These are phyloP conservation scores for Aspergillus conjunctus DNA, from an alignment of 495 filamentous ascomycete species.

Conservation along the genomic window DNA sequence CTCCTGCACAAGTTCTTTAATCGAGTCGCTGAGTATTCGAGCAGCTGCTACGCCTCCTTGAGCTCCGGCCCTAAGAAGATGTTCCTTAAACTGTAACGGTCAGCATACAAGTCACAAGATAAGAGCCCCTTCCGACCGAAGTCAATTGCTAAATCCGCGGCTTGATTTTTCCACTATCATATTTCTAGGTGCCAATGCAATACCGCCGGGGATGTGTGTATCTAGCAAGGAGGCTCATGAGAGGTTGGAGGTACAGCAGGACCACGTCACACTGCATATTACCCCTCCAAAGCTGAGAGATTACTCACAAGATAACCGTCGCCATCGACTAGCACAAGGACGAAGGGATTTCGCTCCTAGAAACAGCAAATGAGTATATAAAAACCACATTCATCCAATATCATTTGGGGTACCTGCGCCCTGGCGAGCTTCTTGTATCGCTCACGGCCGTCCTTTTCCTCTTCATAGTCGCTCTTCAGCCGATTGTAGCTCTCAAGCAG, in stretches of 20 bases:
- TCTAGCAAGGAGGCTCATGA: no score
- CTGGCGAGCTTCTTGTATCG: slow-evolving; percentile 55
- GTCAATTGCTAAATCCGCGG: no score
- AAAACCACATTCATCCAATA: no score
- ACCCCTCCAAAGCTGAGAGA: neutral
- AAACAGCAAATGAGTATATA: slow-evolving; percentile 4
- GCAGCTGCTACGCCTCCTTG: slow-evolving; percentile 62
- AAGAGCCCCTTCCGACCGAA: no score
- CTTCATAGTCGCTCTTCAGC: slow-evolving; percentile 59
- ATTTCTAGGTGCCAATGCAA: no score
- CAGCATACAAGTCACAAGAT: neutral
- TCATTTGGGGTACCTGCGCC: slow-evolving; percentile 41
- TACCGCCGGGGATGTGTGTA: no score
- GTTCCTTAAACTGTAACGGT: slow-evolving; percentile 53
- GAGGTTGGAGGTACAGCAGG: neutral
- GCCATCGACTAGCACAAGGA: slow-evolving; percentile 62
- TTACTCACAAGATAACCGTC: slow-evolving; percentile 55
- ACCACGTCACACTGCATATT: neutral
- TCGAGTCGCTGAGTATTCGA: slow-evolving; percentile 50
- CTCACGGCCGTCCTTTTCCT: slow-evolving; percentile 55
- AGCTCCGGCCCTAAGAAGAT: slow-evolving; percentile 50
- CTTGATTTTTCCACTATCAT: no score
- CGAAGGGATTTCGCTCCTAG: slow-evolving; percentile 60
- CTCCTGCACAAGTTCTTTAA: slow-evolving; percentile 48
- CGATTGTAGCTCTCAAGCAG: slow-evolving; percentile 54